Evolutionary conservation across 2,329 filamentous ascomycete genomes (phyloP), one percentile per base, ranked within the genome.

Genomic region (Colletotrichum sp.): DNA sequence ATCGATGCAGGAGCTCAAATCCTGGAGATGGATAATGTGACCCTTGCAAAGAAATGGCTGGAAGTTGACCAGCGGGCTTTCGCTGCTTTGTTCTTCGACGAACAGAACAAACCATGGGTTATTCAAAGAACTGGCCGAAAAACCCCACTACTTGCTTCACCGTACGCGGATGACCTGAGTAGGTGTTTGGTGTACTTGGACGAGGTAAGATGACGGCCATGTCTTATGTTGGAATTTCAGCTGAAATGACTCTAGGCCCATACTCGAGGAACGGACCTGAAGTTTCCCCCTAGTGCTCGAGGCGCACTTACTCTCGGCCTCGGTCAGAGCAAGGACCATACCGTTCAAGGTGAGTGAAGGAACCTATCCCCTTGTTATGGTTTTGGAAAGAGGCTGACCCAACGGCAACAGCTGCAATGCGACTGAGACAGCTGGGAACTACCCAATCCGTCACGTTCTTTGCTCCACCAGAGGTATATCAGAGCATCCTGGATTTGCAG

Each of bases 1-100:
- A 92, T 94, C 1, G 92, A 94, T 79, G 90, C 91, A 0, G 93
- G 93, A 0, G 92, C 93, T 0, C 89, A 91, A 16, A 90, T 94
- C 16, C 80, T 94, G 0, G 92, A 94, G 78, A 90, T 91, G 84
- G 85, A 88, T 74, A 94, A 92, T 78, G 66, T 80, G 2, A 82
- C 82, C 0, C 81, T 93, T 0, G 91, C 86, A 0, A 82, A 82
- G 13, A 81, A 82, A 1, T 93, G 91, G 91, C 79, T 93, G 0
- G 79, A 82, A 0, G 79, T 87, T 1, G 88, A 92, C 58, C 15
- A 43, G 0, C n/a, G 80, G 2, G 87, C 87, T 1, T 81, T 82
- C 2, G 91, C 87, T 0, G 92, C 89, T 0, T 81, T 93, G 0
- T 93, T 87, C 75, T 93, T 93, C 77, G 86, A 86, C 16, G 57